Evolutionary conservation across 768 basidiomycete species (phyloP), one percentile per base, ranked within the genome.

Genomic region (Porphyrellus cyaneotinctus): DNA sequence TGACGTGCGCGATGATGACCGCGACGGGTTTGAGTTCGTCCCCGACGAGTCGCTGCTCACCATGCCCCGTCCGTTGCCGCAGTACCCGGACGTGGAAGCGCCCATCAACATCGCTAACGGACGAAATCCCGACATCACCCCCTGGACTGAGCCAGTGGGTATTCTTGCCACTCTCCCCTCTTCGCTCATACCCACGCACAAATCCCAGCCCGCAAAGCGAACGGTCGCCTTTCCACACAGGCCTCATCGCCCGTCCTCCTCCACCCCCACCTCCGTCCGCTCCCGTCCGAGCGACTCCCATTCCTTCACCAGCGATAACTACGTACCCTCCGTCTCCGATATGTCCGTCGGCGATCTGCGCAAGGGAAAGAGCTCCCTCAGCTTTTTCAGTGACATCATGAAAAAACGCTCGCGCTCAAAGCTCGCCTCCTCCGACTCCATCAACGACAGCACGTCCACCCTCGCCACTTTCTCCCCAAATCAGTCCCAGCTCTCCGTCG

Each of bases 291-390:
- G 56, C 47, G 72, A 74, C 56, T 54, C 70, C n/a, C 54, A 59
- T 32, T 65, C 64, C 11, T 51, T 60, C 14, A 13, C 62, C 28
- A 55, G 60, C 35, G 73, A 73, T 38, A 55, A 63, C 6, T 57
- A 49, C 36, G 70, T 48, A 13, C 18, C 65, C 58, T 71, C 59
- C 54, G 67, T 57, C 58, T 71, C 61, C 58, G 75, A 61, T 62
- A 64, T 47, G 71, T 64, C 75, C 24, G 58, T 75, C 37, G 58
- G 56, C 44, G 67, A 74, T 33, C 52, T 65, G 0, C 77, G 77
- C 46, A 83, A 75, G 65, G 64, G 72, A 31, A 84, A 79, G 66
- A 72, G 77, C 10, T 79, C 78, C 15, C 64, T 81, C 38, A 64
- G 63, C 52, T 64, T 60, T 17, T 67, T 79, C 50, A 67, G 69